Conservation (phyloP, 75 land plant species). For the Selaginella tamariscina region DNA sequence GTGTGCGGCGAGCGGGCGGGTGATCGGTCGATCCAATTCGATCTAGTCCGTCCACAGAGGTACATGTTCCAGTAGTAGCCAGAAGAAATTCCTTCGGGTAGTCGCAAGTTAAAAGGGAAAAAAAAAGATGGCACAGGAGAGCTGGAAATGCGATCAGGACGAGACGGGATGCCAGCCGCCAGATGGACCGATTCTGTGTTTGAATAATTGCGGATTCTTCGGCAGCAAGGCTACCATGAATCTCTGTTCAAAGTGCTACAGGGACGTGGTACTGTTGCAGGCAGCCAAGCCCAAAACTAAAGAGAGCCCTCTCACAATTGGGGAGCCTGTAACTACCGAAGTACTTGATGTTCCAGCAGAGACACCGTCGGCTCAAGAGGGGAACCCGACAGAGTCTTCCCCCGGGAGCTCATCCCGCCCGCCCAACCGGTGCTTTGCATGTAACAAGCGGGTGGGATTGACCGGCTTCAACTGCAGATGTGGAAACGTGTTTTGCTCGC, state of each 20-base stretch:
- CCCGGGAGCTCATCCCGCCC: not conserved
- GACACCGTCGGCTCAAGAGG: not conserved
- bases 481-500: constrained; percentile 24
- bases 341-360: not conserved
- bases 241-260: constrained; percentile 84
- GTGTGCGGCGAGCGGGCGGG: no score
- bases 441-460: constrained; percentile 55
- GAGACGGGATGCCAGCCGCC: constrained; percentile 84
- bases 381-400: not conserved
- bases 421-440: constrained; percentile 44
- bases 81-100: no score
- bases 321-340: not conserved
- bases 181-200: constrained; percentile 77
- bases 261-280: constrained; percentile 23
- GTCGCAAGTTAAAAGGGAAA: no score
- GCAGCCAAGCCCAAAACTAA: not conserved
- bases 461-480: constrained; percentile 65
- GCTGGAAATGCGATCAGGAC: constrained; percentile 53
- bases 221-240: constrained; percentile 84
- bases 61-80: no score
- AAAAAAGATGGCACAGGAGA: constrained; percentile 36
- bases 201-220: constrained; percentile 94
- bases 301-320: not conserved
- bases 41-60: no score
- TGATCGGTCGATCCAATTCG: no score